phyloP scores from a whole-genome alignment of 1,284 basidiomycete genomes.

The Hypsizygus ulmarius region DNA sequence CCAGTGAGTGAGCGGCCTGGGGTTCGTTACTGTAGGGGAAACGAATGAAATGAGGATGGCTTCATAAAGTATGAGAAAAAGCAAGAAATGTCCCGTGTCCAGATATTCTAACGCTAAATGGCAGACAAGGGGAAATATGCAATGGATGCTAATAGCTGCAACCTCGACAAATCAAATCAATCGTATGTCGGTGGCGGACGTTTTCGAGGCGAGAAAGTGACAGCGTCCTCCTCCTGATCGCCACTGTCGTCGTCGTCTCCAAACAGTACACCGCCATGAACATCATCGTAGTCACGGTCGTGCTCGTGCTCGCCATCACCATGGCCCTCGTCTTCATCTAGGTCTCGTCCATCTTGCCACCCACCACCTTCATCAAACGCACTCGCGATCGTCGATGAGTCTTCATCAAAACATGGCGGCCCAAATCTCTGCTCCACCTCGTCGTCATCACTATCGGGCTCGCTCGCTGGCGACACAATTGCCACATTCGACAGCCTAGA shows the following conservation, averaged over 20 bases:
- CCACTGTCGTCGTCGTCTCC: conserved; percentile 23
- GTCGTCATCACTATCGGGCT: conserved; percentile 1
- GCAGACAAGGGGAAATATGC: background rate
- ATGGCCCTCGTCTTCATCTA: background rate
- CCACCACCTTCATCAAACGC: conserved; percentile 17
- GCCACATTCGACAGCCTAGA: conserved; percentile 15
- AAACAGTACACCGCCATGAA: conserved; percentile 1
- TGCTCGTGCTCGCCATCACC: background rate
- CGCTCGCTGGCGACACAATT: conserved; percentile 1
- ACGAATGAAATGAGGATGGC: conserved; percentile 6
- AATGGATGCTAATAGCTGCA: too few relatives aligned
- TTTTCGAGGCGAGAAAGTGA: conserved; percentile 25
- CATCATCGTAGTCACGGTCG: background rate
- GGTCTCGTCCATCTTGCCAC: conserved; percentile 16
- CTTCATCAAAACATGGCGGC: conserved; percentile 23
- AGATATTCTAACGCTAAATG: conserved; percentile 5
- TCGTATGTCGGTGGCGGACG: conserved; percentile 7
- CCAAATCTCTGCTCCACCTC: conserved; percentile 14
- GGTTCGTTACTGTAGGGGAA: background rate
- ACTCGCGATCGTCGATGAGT: conserved; percentile 27
- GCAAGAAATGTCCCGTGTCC: conserved; percentile 12
- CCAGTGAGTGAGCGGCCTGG: background rate
- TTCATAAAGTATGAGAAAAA: conserved; percentile 2
- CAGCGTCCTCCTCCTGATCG: conserved; percentile 22
- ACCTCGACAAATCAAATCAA: background rate